Percentiles rank a stretch among this genome's conserved stretches.
Conservation (phyloP, 345 rosid genomes). For the Gossypium australe region DNA sequence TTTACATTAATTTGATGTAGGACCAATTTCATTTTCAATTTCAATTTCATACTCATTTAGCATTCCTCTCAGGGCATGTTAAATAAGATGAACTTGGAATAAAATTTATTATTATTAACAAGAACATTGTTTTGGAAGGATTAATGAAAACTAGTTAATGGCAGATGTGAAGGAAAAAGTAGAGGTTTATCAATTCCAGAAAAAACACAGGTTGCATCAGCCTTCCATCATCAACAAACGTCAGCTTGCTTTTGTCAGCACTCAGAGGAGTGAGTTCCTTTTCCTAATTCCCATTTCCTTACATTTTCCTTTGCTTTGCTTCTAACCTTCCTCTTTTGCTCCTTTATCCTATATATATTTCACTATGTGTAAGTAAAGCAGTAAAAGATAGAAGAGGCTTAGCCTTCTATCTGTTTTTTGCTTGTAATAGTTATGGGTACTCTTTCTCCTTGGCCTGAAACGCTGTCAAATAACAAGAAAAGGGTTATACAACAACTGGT, state of each 20-base stretch:
- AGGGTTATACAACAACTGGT: conserved; percentile 34
- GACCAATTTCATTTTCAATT: no score
- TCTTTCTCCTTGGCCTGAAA: conserved; percentile 13
- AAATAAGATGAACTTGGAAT: no score
- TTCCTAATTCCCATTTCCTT: conserved; percentile 24
- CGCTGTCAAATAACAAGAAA: conserved; percentile 16
- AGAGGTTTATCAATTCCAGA: neutral
- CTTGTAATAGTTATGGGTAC: conserved; percentile 18
- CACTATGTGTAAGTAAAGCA: neutral
- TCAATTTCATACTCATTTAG: no score
- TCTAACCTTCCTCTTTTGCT: conserved; percentile 27
- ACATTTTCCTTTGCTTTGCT: conserved; percentile 32
- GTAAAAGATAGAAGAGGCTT: neutral
- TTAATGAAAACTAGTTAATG: no score
- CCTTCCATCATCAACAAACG: conserved; percentile 12
- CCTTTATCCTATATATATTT: conserved; percentile 21
- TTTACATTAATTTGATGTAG: no score
- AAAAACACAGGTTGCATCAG: neutral
- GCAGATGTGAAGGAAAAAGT: no score
- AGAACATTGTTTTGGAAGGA: no score
- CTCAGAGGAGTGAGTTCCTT: neutral
- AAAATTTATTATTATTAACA: no score
- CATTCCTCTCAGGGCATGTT: no score
- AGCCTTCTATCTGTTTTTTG: neutral
- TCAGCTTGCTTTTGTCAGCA: conserved; percentile 16